phyloP scores from a whole-genome alignment of 305 asterid species.

The Rubia tinctorum region DNA sequence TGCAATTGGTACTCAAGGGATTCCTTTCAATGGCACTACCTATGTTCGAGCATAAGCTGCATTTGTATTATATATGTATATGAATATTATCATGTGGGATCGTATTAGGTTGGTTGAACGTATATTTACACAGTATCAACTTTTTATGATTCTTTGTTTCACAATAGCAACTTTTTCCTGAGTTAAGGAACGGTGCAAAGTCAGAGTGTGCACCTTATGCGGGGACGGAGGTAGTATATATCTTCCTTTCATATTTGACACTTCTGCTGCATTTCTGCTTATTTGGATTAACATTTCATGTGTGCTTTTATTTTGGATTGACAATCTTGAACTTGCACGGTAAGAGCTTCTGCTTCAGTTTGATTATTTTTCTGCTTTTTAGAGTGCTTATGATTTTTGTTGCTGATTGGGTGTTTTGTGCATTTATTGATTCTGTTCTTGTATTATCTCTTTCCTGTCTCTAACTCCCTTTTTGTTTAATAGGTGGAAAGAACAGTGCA shows the following conservation, averaged over 20 bases:
- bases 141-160: too few relatives aligned
- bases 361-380: neutral
- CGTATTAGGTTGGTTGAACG: too few relatives aligned
- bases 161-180: too few relatives aligned
- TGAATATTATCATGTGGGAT: too few relatives aligned
- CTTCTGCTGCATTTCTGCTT: neutral
- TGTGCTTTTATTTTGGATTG: neutral
- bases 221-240: neutral
- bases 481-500: slow-evolving; percentile 96
- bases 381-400: neutral
- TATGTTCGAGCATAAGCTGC: too few relatives aligned
- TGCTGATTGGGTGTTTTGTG: neutral
- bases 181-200: neutral
- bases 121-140: too few relatives aligned
- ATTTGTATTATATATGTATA: too few relatives aligned
- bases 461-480: neutral
- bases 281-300: neutral
- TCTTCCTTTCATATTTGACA: neutral
- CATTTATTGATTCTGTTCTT: neutral
- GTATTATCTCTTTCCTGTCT: neutral
- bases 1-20: too few relatives aligned
- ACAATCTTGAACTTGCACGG: neutral
- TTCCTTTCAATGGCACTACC: too few relatives aligned
- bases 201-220: neutral
- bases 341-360: neutral